Percentiles rank a stretch among this genome's conserved stretches.
These are phyloP conservation scores for Fagopyrum homotropicum DNA, from an alignment of 148 eudicot species.

Conservation along the genomic window DNA sequence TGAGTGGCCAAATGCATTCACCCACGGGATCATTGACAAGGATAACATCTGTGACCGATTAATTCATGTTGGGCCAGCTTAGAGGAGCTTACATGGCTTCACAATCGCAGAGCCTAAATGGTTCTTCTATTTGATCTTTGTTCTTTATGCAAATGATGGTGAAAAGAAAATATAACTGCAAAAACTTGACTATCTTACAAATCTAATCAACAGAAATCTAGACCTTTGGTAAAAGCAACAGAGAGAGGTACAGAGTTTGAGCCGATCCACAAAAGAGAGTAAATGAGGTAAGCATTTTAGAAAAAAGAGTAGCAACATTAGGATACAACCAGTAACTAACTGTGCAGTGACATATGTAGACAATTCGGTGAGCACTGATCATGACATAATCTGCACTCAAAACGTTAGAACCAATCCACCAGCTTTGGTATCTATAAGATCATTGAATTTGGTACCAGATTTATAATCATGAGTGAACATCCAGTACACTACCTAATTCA, in stretches of 20 bases:
- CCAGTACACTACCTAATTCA: background rate
- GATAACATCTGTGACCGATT: background rate
- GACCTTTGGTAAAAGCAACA: background rate
- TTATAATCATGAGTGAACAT: background rate
- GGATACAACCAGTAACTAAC: background rate
- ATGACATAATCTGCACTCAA: slow-evolving; percentile 1
- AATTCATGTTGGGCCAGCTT: too few species aligned
- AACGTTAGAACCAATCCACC: background rate
- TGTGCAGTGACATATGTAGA: background rate
- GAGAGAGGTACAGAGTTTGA: background rate
- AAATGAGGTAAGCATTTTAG: background rate
- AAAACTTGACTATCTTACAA: background rate
- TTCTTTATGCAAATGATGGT: too few species aligned
- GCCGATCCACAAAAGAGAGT: background rate
- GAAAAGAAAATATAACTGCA: too few species aligned
- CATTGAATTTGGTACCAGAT: background rate
- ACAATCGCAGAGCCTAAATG: too few species aligned
- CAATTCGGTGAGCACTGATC: background rate
- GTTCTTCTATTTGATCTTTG: too few species aligned
- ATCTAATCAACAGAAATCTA: background rate
- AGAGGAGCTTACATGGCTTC: too few species aligned
- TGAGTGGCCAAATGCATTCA: background rate
- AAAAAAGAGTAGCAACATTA: background rate
- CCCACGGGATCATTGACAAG: background rate
- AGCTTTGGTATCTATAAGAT: background rate